phyloP scores from a whole-genome alignment of 2,329 filamentous ascomycete genomes.

The Amesomyces nigricolor region DNA sequence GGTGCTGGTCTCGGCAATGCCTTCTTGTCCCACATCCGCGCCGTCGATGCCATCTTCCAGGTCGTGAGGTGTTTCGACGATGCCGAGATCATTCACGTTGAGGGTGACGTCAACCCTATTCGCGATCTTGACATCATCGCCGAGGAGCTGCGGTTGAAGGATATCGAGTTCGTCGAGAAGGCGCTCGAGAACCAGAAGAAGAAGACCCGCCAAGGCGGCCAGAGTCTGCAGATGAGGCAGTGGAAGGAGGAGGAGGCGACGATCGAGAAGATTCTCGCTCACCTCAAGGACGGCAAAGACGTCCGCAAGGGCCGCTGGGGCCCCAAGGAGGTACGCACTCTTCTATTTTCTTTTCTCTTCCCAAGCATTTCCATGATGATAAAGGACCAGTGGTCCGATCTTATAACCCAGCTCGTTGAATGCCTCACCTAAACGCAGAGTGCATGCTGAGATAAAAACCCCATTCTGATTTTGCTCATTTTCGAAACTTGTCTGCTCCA shows the following conservation, averaged over 20 bases:
- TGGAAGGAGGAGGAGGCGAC: constrained; percentile 89
- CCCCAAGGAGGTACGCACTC: constrained; percentile 81
- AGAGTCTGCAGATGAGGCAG: constrained; percentile 97
- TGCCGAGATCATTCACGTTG: constrained; percentile 98
- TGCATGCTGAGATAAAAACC: constrained; percentile 79
- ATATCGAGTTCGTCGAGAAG: constrained; percentile 98
- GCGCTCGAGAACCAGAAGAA: constrained; percentile 86
- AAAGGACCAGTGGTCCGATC: constrained; percentile 92
- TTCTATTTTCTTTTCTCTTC: not conserved
- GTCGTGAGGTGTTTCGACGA: constrained; percentile 97
- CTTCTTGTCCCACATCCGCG: constrained; percentile 97
- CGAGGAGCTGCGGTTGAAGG: constrained; percentile 93
- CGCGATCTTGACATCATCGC: constrained; percentile 95
- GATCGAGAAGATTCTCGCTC: constrained; percentile 81
- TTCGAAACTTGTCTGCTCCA: constrained; percentile 15
- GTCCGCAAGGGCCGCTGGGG: constrained; percentile 84
- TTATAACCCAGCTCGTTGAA: constrained; percentile 99
- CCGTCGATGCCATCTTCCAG: constrained; percentile 96
- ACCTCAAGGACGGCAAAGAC: constrained; percentile 84
- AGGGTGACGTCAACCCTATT: constrained; percentile 93
- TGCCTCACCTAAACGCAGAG: constrained; percentile 69
- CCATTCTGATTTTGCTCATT: constrained; percentile 54
- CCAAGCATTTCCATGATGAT: constrained; percentile 73
- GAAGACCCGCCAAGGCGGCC: constrained; percentile 89
- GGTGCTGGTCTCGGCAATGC: constrained; percentile 96